These are phyloP conservation scores for Waltiozyma sp. DNA, from an alignment of 1,139 yeast species.

Conservation along the genomic window DNA sequence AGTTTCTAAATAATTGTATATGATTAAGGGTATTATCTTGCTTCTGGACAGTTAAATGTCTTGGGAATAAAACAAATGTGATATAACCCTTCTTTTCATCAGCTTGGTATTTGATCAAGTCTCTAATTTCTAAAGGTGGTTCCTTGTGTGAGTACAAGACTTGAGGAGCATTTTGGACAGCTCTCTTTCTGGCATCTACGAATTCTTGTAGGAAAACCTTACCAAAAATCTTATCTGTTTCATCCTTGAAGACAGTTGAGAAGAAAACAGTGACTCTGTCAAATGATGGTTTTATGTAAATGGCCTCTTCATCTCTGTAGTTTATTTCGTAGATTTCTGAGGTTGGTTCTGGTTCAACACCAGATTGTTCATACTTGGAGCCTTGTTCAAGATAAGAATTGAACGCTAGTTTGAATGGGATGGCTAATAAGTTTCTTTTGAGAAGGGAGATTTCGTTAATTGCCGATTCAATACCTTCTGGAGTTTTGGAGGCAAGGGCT, in stretches of 20 bases:
- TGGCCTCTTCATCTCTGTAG: constrained; percentile 90
- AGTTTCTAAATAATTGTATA: constrained; percentile 85
- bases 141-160: constrained; percentile 83
- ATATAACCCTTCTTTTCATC: constrained; percentile 60
- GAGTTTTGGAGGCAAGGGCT: constrained; percentile 23
- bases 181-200: constrained; percentile 92
- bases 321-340: constrained; percentile 62
- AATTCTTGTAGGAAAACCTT: constrained; percentile 94
- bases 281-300: constrained; percentile 82
- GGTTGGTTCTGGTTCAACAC: constrained; percentile 34
- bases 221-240: constrained; percentile 91
- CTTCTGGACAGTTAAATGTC: constrained; percentile 53
- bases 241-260: constrained; percentile 90
- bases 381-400: constrained; percentile 64
- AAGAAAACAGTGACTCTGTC: constrained; percentile 96
- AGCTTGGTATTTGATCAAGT: constrained; percentile 24
- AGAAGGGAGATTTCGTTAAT: constrained; percentile 59
- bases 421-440: constrained; percentile 82
- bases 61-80: constrained; percentile 62
- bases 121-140: constrained; percentile 82
- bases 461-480: constrained; percentile 37
- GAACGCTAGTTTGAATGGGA: constrained; percentile 86
- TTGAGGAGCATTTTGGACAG: constrained; percentile 97
- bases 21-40: constrained; percentile 80
- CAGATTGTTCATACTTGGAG: constrained; percentile 36